Conservation (phyloP, 2,329 filamentous ascomycete genomes). For the Talaromyces sp. region DNA sequence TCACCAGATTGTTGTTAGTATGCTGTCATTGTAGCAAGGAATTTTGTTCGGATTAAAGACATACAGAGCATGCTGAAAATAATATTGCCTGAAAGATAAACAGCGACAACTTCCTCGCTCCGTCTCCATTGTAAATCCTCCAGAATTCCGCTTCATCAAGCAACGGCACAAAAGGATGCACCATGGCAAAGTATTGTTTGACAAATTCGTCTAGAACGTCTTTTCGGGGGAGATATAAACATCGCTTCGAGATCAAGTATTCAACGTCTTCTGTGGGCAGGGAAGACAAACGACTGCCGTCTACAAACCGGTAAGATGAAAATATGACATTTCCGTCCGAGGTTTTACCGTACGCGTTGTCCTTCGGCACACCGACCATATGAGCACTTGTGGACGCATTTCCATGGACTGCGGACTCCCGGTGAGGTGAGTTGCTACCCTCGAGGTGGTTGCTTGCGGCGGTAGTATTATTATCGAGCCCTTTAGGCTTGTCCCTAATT, state of each 20-base stretch:
- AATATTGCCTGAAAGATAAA: neutral
- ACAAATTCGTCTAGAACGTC: conserved; percentile 35
- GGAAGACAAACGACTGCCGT: neutral
- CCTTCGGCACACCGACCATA: neutral
- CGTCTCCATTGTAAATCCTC: conserved; percentile 21
- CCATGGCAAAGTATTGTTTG: conserved; percentile 33
- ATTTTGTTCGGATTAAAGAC: neutral
- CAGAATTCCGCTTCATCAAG: conserved; percentile 48
- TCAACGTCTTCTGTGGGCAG: neutral
- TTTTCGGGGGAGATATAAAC: neutral
- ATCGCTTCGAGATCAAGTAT: neutral
- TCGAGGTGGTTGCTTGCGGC: neutral
- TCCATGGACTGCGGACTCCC: neutral
- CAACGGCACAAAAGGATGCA: conserved; percentile 31
- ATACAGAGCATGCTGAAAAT: neutral
- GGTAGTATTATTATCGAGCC: neutral
- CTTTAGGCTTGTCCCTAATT: neutral
- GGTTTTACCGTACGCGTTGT: neutral
- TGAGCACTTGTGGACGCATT: neutral
- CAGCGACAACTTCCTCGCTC: neutral
- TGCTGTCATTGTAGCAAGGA: neutral
- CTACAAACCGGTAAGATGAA: neutral
- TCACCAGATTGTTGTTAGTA: neutral
- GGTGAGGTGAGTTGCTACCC: neutral
- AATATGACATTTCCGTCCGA: neutral